Base-by-base conservation (phyloP, 176 grass and related monocot species). In the Oropetium thomaeum region DNA sequence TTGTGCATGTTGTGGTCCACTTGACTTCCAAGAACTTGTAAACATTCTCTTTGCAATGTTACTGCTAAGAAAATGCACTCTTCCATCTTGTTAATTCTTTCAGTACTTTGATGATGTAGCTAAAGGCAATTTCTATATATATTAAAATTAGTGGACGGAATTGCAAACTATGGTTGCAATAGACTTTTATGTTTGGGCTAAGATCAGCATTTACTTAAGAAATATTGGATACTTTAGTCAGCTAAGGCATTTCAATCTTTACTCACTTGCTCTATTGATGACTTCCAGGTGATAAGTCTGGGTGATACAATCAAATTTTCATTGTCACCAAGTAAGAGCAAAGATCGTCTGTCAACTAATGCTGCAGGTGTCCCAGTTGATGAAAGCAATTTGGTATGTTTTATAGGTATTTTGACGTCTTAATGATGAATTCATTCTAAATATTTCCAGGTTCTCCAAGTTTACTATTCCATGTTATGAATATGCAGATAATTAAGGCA, bases 291-390 rank as follows among this genome's bases (percentile, higher is more conserved):
- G 57, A 86, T 99, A 79, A 95, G 89, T 90, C 88, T 99, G 73
- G 96, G 96, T 70, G 96, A 99, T 74, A 99, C 91, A 5, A 92
- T 99, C 70, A 99, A 99, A 76, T 99, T 99, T 55, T 99, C 96
- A 40, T 76, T 95, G 55, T 99, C 96, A 67, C 96, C 96, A 76
- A 92, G 82, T 78, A 99, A 90, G 80, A 92, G 67, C 17, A 92
- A 84, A 79, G 96, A 99, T 88, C 87, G 84, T 17, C 67, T 99
- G 41, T 99, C 96, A 69, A 92, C 96, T 62, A 99, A 92, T 77
- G 91, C 88, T 52, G 45, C 89, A 59, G 96, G 91, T 82, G 91
- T 99, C 37, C 96, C 96, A 62, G 79, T 99, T 67, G 91, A 99
- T 58, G 96, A 92, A 30, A 94, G 79, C 79, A 95, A 99, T 77